phyloP scores from a whole-genome alignment of 2,329 filamentous ascomycete species.

The Hymenoscyphus repandus region DNA sequence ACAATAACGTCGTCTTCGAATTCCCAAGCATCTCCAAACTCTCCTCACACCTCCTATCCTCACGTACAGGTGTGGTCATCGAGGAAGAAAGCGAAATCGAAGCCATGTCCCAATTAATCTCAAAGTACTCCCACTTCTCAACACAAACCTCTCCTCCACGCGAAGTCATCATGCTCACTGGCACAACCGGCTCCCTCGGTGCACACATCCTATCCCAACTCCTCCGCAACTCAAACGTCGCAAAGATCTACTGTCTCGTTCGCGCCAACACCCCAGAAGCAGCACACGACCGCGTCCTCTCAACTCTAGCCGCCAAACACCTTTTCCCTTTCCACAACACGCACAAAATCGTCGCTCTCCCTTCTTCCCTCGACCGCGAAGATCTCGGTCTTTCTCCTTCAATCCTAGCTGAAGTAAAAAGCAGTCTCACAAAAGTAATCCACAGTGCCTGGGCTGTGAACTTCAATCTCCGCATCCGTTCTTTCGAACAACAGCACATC shows the following conservation, averaged over 20 bases:
- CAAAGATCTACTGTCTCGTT: conserved; percentile 46
- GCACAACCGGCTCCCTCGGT: conserved; percentile 43
- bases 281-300: conserved; percentile 32
- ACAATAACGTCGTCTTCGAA: conserved; percentile 55
- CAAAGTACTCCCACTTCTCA: conserved; percentile 37
- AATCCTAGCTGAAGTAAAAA: conserved; percentile 26
- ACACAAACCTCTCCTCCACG: conserved; percentile 3
- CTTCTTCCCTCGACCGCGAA: conserved; percentile 36
- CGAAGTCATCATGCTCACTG: conserved; percentile 41
- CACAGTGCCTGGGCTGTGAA: conserved; percentile 52
- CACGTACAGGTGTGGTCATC: conserved; percentile 32
- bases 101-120: conserved; percentile 41
- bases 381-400: conserved; percentile 35
- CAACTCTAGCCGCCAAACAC: conserved; percentile 30
- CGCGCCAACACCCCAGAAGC: conserved; percentile 28
- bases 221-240: conserved; percentile 49
- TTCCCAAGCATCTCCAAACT: conserved; percentile 43
- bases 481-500: conserved; percentile 41
- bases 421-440: conserved; percentile 38
- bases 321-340: conserved; percentile 33
- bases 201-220: conserved; percentile 54
- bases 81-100: conserved; percentile 30
- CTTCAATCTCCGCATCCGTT: conserved; percentile 46
- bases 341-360: too few species aligned
- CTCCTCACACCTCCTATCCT: conserved; percentile 38